A percentile compares a stretch with the other conserved stretches of the same genome.
These are phyloP conservation scores for Solanum hybrid DNA, from an alignment of 305 asterid genomes.

Conservation along the genomic window DNA sequence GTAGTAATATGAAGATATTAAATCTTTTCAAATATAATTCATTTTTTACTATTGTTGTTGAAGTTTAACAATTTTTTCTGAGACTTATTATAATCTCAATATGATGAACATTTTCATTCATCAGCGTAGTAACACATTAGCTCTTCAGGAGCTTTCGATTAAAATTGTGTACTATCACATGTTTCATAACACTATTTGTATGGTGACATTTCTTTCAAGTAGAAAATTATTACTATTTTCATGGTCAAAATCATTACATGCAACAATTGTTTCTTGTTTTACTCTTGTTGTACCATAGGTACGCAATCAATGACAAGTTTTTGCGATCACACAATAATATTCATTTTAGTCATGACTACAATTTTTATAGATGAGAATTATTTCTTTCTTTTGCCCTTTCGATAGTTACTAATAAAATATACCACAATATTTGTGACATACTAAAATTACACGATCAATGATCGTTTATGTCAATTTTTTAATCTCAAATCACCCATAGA, in stretches of 20 bases:
- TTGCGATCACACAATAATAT: fast-evolving
- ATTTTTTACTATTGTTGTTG: no score
- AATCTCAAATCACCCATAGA: neutral
- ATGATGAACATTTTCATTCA: neutral
- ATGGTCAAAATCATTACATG: neutral
- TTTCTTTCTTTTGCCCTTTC: neutral
- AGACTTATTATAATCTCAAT: neutral
- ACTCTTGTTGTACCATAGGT: neutral
- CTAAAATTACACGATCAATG: neutral
- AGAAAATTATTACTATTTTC: neutral
- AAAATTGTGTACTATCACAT: neutral
- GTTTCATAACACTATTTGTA: neutral
- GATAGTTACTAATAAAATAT: neutral
- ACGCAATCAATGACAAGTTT: neutral
- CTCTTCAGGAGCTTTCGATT: neutral
- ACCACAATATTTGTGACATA: neutral
- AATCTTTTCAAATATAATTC: no score
- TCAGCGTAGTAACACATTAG: neutral
- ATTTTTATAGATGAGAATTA: no score
- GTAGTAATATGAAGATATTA: no score
- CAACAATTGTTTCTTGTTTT: neutral
- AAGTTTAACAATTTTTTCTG: no score
- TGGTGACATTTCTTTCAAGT: neutral
- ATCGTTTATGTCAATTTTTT: neutral
- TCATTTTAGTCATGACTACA: neutral